phyloP scores from a whole-genome alignment of 1,284 basidiomycete genomes.

The Boletus chippewaensis region DNA sequence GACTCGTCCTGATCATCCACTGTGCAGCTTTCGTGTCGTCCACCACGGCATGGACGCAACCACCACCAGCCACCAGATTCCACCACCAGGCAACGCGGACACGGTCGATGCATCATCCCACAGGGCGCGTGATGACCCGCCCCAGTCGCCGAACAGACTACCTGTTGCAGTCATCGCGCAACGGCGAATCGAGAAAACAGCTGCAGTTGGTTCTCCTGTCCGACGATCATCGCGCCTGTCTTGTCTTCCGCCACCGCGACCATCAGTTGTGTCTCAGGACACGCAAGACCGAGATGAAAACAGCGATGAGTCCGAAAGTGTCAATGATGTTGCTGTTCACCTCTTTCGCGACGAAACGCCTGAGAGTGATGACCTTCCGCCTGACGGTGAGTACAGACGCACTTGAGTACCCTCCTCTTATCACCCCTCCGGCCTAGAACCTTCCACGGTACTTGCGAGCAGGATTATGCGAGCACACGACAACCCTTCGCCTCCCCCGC shows the following conservation, averaged over 20 bases:
- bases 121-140: constrained; percentile 47
- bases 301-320: constrained; percentile 28
- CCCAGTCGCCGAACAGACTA: constrained; percentile 51
- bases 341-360: constrained; percentile 40
- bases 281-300: constrained; percentile 13
- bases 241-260: constrained; percentile 29
- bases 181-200: constrained; percentile 27
- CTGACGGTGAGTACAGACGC: constrained; percentile 39
- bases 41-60: constrained; percentile 20
- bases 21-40: background rate
- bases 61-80: constrained; percentile 13
- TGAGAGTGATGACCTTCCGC: constrained; percentile 34
- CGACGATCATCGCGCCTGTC: constrained; percentile 50
- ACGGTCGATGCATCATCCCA: constrained; percentile 34
- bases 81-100: constrained; percentile 32
- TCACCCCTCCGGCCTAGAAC: constrained; percentile 39
- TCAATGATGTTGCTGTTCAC: constrained; percentile 29
- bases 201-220: constrained; percentile 32
- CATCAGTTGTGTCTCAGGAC: constrained; percentile 16
- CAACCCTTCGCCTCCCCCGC: constrained; percentile 72
- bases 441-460: constrained; percentile 55
- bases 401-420: constrained; percentile 7
- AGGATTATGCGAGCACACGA: constrained; percentile 60
- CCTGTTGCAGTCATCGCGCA: constrained; percentile 33
- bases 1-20: background rate